phyloP scores from a whole-genome alignment of 768 basidiomycete species.

The Tephrocybe rancida region DNA sequence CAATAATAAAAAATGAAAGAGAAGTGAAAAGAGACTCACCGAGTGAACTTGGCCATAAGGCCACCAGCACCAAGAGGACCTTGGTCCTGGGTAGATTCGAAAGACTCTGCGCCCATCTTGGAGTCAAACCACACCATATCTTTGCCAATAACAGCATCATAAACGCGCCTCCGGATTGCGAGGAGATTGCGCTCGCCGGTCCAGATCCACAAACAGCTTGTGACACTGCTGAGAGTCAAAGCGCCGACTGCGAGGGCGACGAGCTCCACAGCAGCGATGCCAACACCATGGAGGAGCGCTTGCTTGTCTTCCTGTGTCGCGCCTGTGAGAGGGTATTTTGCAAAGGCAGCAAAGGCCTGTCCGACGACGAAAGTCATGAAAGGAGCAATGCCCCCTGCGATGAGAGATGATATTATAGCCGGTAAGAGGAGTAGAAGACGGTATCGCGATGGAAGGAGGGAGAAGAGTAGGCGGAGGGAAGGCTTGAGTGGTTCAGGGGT shows the following conservation, averaged over 20 bases:
- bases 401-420: constrained; percentile 61
- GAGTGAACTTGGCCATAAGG: constrained; percentile 90
- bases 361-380: constrained; percentile 88
- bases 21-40: constrained; percentile 41
- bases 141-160: constrained; percentile 62
- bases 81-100: constrained; percentile 37
- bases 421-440: constrained; percentile 62
- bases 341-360: constrained; percentile 73
- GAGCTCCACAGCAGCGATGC: constrained; percentile 65
- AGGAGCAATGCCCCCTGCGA: constrained; percentile 74
- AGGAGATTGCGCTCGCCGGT: constrained; percentile 81
- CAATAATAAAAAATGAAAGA: neutral
- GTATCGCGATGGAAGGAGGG: constrained; percentile 61
- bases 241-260: constrained; percentile 66
- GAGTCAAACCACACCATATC: constrained; percentile 93
- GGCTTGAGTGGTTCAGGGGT: constrained; percentile 18
- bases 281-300: constrained; percentile 56
- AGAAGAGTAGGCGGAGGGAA: constrained; percentile 54
- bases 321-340: constrained; percentile 47
- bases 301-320: constrained; percentile 44
- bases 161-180: constrained; percentile 68
- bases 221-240: constrained; percentile 72
- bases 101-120: constrained; percentile 62
- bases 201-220: constrained; percentile 83
- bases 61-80: constrained; percentile 81